A percentile compares a stretch with the other conserved stretches of the same genome.
These are phyloP conservation scores for Boletus rufocinnamomeus DNA, from an alignment of 768 basidiomycete genomes.

Conservation along the genomic window DNA sequence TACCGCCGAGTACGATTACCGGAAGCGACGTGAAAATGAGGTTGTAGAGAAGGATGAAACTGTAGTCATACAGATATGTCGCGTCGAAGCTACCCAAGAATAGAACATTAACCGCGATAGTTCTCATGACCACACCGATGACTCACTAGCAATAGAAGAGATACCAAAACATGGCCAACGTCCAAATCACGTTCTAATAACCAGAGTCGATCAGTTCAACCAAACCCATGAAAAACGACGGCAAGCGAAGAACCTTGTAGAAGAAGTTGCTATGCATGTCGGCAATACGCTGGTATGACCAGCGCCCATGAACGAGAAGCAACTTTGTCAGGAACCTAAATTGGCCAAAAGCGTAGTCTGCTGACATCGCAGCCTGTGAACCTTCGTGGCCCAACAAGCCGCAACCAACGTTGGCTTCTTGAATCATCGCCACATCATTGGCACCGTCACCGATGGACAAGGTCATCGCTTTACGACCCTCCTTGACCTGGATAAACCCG, in stretches of 20 bases:
- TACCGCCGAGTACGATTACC: conserved; percentile 87
- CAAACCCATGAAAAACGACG: neutral
- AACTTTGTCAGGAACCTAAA: conserved; percentile 93
- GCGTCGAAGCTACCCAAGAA: conserved; percentile 73
- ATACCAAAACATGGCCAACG: conserved; percentile 92
- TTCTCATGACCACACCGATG: neutral
- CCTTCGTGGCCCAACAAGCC: conserved; percentile 94
- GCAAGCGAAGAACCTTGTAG: conserved; percentile 66
- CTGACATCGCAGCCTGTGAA: conserved; percentile 98
- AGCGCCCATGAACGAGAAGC: conserved; percentile 90
- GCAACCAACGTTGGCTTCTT: conserved; percentile 97
- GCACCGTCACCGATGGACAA: conserved; percentile 96
- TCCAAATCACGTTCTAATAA: conserved; percentile 85
- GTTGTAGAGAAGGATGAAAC: conserved; percentile 90
- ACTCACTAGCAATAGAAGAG: conserved; percentile 82
- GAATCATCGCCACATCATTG: conserved; percentile 99
- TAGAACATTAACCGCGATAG: conserved; percentile 13
- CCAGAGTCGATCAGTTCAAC: neutral
- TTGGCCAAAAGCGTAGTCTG: conserved; percentile 97
- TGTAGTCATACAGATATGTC: conserved; percentile 93
- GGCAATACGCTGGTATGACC: conserved; percentile 95
- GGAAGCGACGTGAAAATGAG: conserved; percentile 92
- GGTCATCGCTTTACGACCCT: conserved; percentile 95
- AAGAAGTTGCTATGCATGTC: conserved; percentile 99
- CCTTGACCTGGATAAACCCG: conserved; percentile 68